Conservation (phyloP, 2,329 filamentous ascomycete genomes). For the Emmonsia crescens region DNA sequence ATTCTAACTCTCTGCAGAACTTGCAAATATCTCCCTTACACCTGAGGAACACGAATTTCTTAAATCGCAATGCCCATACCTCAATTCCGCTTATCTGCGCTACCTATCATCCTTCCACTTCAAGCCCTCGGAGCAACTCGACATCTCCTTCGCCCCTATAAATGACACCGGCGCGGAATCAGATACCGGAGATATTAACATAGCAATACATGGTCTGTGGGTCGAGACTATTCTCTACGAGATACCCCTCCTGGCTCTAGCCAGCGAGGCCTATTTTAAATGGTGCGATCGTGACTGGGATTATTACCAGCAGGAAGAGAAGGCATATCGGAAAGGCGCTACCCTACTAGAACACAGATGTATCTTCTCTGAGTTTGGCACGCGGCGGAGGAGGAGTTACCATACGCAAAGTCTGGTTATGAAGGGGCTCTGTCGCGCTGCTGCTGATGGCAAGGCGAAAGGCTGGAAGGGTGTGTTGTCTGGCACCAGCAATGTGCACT, state of each 20-base stretch:
- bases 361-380: constrained; percentile 88
- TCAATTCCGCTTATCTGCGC: constrained; percentile 63
- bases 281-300: constrained; percentile 92
- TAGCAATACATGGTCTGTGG: constrained; percentile 75
- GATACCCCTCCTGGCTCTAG: constrained; percentile 82
- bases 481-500: constrained; percentile 92
- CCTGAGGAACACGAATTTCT: constrained; percentile 73
- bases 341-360: constrained; percentile 71
- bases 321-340: constrained; percentile 70
- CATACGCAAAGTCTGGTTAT: constrained; percentile 91
- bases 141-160: constrained; percentile 50
- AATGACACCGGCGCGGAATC: constrained; percentile 51
- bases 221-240: constrained; percentile 95
- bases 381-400: constrained; percentile 78
- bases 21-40: constrained; percentile 70
- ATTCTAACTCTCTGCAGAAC: constrained; percentile 44
- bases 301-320: constrained; percentile 75
- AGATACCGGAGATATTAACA: constrained; percentile 62
- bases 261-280: constrained; percentile 94
- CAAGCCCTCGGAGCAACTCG: constrained; percentile 68
- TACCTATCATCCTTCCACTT: constrained; percentile 77
- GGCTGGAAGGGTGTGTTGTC: constrained; percentile 63
- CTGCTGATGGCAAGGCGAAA: constrained; percentile 54
- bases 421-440: constrained; percentile 69
- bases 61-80: constrained; percentile 66